These are phyloP conservation scores for Tolypocladium tundrense DNA, from an alignment of 2,329 filamentous ascomycete genomes.

Conservation along the genomic window DNA sequence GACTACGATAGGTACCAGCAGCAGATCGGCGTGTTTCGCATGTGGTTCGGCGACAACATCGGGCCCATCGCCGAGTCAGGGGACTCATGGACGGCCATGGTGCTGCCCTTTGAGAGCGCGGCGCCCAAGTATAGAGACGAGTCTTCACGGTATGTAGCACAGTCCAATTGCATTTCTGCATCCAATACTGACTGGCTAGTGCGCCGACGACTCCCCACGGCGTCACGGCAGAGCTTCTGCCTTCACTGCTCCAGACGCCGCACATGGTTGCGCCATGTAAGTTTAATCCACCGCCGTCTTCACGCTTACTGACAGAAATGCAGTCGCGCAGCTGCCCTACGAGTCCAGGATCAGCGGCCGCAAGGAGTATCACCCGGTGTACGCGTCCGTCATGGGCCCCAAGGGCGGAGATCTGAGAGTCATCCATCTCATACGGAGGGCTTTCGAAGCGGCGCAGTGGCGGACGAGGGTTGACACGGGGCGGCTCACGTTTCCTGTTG, in stretches of 20 bases:
- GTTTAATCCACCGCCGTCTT: constrained; percentile 4
- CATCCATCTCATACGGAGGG: constrained; percentile 16
- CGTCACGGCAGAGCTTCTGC: constrained; percentile 15
- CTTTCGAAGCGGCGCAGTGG: constrained; percentile 16
- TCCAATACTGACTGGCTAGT: constrained; percentile 9
- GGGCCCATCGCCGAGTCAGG: constrained; percentile 8
- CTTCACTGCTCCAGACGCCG: constrained; percentile 18
- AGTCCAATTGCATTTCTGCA: not conserved
- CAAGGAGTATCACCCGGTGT: constrained; percentile 19
- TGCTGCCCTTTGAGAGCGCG: constrained; percentile 15
- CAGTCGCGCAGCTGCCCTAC: constrained; percentile 21
- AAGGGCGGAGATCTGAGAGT: constrained; percentile 14
- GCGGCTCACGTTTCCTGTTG: constrained; percentile 16
- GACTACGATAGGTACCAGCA: constrained; percentile 11
- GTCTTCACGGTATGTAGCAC: constrained; percentile 10
- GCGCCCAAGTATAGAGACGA: constrained; percentile 16
- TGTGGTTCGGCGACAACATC: constrained; percentile 21
- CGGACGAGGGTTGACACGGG: constrained; percentile 17
- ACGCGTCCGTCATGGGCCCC: constrained; percentile 18
- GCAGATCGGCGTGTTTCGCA: constrained; percentile 16
- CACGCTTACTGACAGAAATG: not conserved
- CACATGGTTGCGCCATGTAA: constrained; percentile 24
- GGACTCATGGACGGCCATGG: constrained; percentile 13
- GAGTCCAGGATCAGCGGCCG: constrained; percentile 16
- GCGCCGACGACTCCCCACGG: constrained; percentile 13